These are phyloP conservation scores for Thuidium tamariscinum DNA, from an alignment of 225 moss, liverwort and hornwort genomes.

Conservation along the genomic window DNA sequence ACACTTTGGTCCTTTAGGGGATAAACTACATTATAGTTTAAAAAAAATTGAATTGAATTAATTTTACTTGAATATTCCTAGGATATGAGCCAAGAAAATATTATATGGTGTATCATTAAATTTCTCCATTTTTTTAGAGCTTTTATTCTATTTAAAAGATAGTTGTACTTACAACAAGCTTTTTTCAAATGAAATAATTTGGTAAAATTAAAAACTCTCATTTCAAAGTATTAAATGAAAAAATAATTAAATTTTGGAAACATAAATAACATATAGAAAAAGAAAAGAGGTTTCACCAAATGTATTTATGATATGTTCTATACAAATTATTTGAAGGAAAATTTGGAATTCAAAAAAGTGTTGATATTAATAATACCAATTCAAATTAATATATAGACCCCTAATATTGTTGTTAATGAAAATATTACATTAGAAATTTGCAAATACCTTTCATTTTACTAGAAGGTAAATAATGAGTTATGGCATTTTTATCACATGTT, in stretches of 20 bases:
- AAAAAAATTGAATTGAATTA: too few species aligned
- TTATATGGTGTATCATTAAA: accelerated
- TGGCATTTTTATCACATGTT: constrained; percentile 8
- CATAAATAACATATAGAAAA: accelerated
- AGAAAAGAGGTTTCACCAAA: too few species aligned
- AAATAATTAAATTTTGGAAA: not conserved
- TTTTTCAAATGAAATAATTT: too few species aligned
- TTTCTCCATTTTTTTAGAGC: accelerated
- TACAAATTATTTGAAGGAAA: not conserved
- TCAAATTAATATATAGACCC: too few species aligned
- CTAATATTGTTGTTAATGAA: too few species aligned
- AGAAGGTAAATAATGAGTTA: constrained; percentile 22
- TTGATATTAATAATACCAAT: accelerated
- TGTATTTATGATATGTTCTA: not conserved
- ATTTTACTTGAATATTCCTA: too few species aligned
- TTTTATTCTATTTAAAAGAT: not conserved
- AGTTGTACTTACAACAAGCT: not conserved
- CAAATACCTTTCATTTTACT: constrained; percentile 5
- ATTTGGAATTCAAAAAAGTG: not conserved
- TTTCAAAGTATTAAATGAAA: not conserved
- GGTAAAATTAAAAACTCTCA: not conserved
- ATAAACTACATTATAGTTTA: too few species aligned
- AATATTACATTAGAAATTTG: not conserved
- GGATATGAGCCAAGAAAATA: accelerated
- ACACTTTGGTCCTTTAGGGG: too few species aligned